phyloP scores from a whole-genome alignment of 2,329 filamentous ascomycete genomes.

The Cladosporium phlei region DNA sequence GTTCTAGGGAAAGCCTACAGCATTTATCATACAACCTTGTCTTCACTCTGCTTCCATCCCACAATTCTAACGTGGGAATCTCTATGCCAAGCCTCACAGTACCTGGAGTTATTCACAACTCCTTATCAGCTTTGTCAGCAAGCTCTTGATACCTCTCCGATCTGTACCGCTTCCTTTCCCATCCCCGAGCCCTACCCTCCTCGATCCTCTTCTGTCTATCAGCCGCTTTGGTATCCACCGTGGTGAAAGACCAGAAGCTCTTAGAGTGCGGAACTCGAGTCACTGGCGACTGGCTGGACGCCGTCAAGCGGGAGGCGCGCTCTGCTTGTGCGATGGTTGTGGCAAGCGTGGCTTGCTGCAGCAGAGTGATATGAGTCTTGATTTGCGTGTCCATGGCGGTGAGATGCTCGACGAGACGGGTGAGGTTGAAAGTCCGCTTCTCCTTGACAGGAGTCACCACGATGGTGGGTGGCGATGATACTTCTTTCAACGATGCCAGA shows the following conservation, averaged over 20 bases:
- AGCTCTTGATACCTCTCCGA: slow-evolving; percentile 23
- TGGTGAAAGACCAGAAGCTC: slow-evolving; percentile 20
- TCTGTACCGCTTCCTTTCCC: slow-evolving; percentile 27
- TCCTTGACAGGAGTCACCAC: too few relatives aligned
- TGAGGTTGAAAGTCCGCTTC: slow-evolving; percentile 1
- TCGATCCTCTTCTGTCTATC: slow-evolving; percentile 27
- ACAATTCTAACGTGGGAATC: too few relatives aligned
- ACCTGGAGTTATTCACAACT: too few relatives aligned
- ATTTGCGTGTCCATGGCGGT: slow-evolving; percentile 28
- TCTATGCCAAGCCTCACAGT: too few relatives aligned
- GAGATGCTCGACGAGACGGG: slow-evolving; percentile 21
- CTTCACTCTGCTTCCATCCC: too few relatives aligned
- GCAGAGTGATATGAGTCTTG: slow-evolving; percentile 32
- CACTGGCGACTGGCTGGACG: not conserved
- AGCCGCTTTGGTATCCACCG: slow-evolving; percentile 19
- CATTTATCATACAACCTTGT: too few relatives aligned
- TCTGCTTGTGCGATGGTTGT: slow-evolving; percentile 18
- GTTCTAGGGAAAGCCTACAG: too few relatives aligned
- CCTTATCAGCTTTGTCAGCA: slow-evolving; percentile 27
- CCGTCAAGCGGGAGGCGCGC: slow-evolving; percentile 9
- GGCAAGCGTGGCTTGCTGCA: slow-evolving; percentile 23
- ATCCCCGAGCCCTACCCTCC: slow-evolving; percentile 25
- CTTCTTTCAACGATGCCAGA: too few relatives aligned
- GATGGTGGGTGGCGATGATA: too few relatives aligned
- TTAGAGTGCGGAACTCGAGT: slow-evolving; percentile 7